These are phyloP conservation scores for Lentinula boryana DNA, from an alignment of 768 basidiomycete species.

Conservation along the genomic window DNA sequence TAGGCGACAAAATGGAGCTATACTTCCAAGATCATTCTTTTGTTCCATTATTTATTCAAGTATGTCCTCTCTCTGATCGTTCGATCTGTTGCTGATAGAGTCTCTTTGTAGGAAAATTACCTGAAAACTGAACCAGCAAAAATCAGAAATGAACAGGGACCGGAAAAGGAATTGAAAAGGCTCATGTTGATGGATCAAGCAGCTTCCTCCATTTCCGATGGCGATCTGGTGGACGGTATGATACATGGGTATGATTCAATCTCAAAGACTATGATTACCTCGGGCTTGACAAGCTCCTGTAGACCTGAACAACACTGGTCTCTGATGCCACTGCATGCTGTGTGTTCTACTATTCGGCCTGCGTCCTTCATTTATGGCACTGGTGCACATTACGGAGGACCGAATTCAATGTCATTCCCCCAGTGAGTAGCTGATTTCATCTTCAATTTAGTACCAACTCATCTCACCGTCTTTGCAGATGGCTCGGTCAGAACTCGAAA, in stretches of 20 bases:
- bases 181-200: conserved; percentile 83
- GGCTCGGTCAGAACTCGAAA: conserved; percentile 98
- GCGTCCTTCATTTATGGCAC: conserved; percentile 78
- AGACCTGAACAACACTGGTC: conserved; percentile 96
- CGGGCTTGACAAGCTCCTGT: conserved; percentile 4
- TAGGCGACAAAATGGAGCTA: conserved; percentile 89
- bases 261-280: neutral
- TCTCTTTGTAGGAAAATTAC: conserved; percentile 85
- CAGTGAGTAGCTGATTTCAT: conserved; percentile 47
- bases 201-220: conserved; percentile 90
- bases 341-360: conserved; percentile 85
- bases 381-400: conserved; percentile 60
- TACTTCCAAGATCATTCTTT: conserved; percentile 97
- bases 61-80: conserved; percentile 19
- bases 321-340: conserved; percentile 89
- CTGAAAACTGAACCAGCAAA: conserved; percentile 73
- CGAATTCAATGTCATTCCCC: conserved; percentile 72
- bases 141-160: conserved; percentile 51
- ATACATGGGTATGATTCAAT: conserved; percentile 73
- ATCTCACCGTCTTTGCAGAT: conserved; percentile 40
- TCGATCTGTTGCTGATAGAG: neutral
- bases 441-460: neutral
- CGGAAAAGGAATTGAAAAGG: conserved; percentile 61
- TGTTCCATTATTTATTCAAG: conserved; percentile 93
- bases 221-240: conserved; percentile 86